Base-by-base conservation (phyloP, 345 rosid genomes). In the Nasturtium officinale region DNA sequence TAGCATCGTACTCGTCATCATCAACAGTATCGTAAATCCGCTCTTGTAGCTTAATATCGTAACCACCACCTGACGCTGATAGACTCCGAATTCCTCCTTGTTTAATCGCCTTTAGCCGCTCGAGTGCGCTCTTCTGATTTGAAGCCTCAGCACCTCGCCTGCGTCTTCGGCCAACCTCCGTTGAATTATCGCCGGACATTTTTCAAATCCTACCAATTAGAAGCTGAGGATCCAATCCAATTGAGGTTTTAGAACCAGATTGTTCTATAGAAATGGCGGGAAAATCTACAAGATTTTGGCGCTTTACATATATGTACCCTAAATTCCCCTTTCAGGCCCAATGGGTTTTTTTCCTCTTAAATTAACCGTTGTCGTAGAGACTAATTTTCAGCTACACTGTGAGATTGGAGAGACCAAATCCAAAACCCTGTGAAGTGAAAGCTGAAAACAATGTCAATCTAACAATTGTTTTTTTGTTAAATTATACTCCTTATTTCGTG, bases 21-120 rank as follows among this genome's bases (percentile, higher is more conserved):
- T 77, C 85, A 12, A 92, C 89, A 0, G 87, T 83, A 65, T 95
- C 97, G 59, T 80, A 91, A 61, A 91, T 89, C 23, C 96, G 99
- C 11, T 83, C 76, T 65, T 91, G 90, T 10, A 86, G 46, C 80
- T 78, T 95, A 75, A 95, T 57, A 45, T 85, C 83, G 77, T 84
- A 88, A 10, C 86, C 90, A 11, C 82, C 81, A 3, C 82, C 85
- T 5, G 85, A 72, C 29, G 81, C 83, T 3, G 81, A 43, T 43
- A 75, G 62, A 28, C 89, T 73, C 71, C 97, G 83, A 55, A 87
- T 83, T 23, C 96, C 96, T 12, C 91, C 89, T 18, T 84, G 67
- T n/a, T 91, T 90, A 13, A 90, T 70, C 65, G 92, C 89, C 77
- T 76, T 90, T 32, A 91, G 86, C 26, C 94, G 82, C 79, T 89